Base-by-base conservation (phyloP, 2,329 filamentous ascomycete species). In the Aaosphaeria arxii region DNA sequence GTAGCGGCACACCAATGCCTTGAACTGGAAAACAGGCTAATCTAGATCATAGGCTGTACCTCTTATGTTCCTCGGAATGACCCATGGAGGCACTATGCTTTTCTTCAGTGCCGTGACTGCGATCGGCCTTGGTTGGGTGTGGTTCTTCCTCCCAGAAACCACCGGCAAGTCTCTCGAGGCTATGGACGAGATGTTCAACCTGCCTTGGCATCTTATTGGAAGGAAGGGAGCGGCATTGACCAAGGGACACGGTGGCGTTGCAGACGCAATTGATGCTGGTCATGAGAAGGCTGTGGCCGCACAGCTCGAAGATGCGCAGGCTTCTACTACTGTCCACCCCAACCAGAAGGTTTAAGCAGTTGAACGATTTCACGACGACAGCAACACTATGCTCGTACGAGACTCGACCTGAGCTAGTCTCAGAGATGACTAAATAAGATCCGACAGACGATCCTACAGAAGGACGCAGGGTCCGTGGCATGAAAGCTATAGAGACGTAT, bases 201-300 rank as follows among this genome's bases (percentile, higher is more conserved):
- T 90, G 43, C 85, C 84, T 0, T 91, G 88, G 88, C 84, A 87
- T 67, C 79, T 81, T 67, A 89, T 92, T 55, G 88, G 88, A 11
- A 58, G 68, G 48, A 69, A 69, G 57, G 68, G 67, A 17, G 63
- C 63, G 1, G 43, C 61, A 49, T 59, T 70, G 46, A 70, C 66
- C 1, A 55, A 48, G 40, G 66, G 66, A 13, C 55, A 42, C 6
- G 66, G 66, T 5, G 66, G 59, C 4, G 52, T 69, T 49, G 61
- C 64, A 1, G 66, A 70, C 46, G 54, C 67, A 2, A 36, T 69
- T 45, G 66, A 70, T 45, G 48, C 47, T 4, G 59, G 52, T 3
- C 65, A 64, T n/a, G 66, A 67, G 51, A 69, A 69, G 59, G 59
- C 58, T 17, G 63, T 55, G 1, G 49, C 51, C 7, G 51, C 50